Evolutionary conservation across 2,329 filamentous ascomycete genomes (phyloP), one percentile per base, ranked within the genome.

Genomic region (Phyllosticta citrichinensis): DNA sequence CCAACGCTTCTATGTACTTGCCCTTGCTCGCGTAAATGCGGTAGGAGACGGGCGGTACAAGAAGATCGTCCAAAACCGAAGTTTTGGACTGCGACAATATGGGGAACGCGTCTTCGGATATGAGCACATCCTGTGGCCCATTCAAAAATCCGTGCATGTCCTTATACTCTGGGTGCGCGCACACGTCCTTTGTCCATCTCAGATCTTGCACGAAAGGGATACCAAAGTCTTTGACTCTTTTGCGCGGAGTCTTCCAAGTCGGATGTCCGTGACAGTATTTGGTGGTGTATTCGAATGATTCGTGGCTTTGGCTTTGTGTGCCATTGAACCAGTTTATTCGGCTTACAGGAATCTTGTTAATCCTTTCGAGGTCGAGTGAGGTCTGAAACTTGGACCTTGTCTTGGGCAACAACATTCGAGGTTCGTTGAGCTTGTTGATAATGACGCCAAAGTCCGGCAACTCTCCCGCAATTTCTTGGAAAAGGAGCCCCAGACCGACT

Each of bases 31-130:
- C 40, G n/a, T 47, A n/a, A 76, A 52, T 75, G 70, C 62, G 76
- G 71, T 60, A 67, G 62, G n/a, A 75, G 65, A 62, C 83, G 83
- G 1, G 77, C 76, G 0, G 81, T 75, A 53, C 78, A 3, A 83
- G 62, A 0, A 85, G 76, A 40, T 69, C 65, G 19, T 74, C 73
- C 74, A 82, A 80, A 0, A 79, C 77, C 0, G 78, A 79, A 0
- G 71, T 73, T 0, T 74, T 66, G 1, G 76, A 78, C 0, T 73
- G 75, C 1, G 80, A 79, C 0, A 83, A 70, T 0, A 83, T 67
- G 0, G 81, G 81, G 0, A 80, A 73, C 0, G 72, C 30, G 0
- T 72, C 75, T 33, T 77, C 64, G 0, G 78, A 73, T 0, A 78
- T 63, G 0, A 65, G 67, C n/a, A 81, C 74, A 0, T 77, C 76